These are phyloP conservation scores for Neurospora discreta DNA, from an alignment of 495 filamentous ascomycete genomes.

Conservation along the genomic window DNA sequence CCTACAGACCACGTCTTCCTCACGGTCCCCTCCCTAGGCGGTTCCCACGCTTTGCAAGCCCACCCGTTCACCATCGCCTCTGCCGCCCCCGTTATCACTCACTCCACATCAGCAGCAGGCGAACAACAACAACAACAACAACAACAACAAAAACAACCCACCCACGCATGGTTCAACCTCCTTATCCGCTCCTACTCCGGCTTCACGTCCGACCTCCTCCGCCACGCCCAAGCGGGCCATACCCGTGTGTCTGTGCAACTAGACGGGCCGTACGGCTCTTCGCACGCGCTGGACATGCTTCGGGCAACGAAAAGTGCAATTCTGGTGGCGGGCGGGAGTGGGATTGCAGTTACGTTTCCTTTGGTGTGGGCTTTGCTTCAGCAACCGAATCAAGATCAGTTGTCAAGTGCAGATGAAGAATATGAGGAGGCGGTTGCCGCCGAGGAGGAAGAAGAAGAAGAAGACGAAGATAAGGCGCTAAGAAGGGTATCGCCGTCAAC, in stretches of 20 bases:
- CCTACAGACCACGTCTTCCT: constrained; percentile 51
- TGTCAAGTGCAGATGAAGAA: neutral
- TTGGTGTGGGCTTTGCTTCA: constrained; percentile 28
- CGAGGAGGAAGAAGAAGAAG: neutral
- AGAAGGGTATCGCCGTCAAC: neutral
- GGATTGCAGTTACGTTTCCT: constrained; percentile 46
- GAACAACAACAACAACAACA: neutral
- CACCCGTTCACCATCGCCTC: constrained; percentile 53
- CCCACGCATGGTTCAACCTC: constrained; percentile 37
- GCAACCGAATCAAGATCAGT: neutral
- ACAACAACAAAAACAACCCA: constrained; percentile 7
- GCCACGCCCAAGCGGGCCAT: constrained; percentile 29
- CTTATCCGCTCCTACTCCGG: constrained; percentile 46
- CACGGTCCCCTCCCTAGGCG: constrained; percentile 38
- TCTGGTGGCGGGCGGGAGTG: constrained; percentile 50
- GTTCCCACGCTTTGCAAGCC: constrained; percentile 28
- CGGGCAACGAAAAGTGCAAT: constrained; percentile 35
- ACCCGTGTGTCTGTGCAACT: constrained; percentile 26
- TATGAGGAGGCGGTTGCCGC: no score
- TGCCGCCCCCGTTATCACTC: constrained; percentile 24
- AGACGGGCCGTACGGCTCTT: constrained; percentile 51
- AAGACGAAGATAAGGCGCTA: neutral
- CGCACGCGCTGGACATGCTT: constrained; percentile 17
- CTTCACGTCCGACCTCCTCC: constrained; percentile 44
- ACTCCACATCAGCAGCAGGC: neutral